Percentiles rank a stretch among this genome's conserved stretches.
Conservation (phyloP, 495 filamentous ascomycete species). For the Geoglossum glabrum region DNA sequence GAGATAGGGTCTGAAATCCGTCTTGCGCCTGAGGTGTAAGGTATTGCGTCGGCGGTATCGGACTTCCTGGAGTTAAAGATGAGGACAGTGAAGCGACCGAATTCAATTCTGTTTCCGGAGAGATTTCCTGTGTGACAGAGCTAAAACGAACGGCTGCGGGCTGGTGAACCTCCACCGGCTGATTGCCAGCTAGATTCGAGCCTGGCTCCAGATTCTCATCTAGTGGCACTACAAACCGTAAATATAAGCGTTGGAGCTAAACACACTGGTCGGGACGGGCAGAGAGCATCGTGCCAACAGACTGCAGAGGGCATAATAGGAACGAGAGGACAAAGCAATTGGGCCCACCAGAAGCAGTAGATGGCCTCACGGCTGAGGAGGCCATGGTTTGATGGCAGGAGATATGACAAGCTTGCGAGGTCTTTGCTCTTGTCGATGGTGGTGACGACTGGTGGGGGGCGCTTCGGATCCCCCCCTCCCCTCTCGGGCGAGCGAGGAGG, state of each 20-base stretch:
- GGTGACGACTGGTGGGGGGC: no score
- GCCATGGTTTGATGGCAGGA: not conserved
- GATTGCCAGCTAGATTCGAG: not conserved
- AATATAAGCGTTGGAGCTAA: not conserved
- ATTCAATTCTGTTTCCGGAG: constrained; percentile 26
- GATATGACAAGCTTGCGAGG: not conserved
- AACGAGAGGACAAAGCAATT: not conserved
- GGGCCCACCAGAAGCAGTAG: not conserved
- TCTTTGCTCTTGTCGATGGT: no score
- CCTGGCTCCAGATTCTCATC: not conserved
- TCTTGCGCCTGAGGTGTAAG: constrained; percentile 34
- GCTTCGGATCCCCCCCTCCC: no score
- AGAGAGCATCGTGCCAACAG: not conserved
- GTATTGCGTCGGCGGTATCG: constrained; percentile 14
- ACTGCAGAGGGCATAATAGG: not conserved
- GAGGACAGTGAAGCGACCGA: constrained; percentile 17
- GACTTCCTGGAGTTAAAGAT: constrained; percentile 13
- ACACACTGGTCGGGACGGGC: not conserved
- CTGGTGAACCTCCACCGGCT: not conserved
- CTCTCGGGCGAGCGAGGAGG: not conserved
- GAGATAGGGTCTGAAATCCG: constrained; percentile 50
- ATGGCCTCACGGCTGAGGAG: not conserved
- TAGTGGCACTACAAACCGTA: not conserved
- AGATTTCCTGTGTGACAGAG: constrained; percentile 59
- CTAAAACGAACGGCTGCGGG: constrained; percentile 52